Conservation (phyloP, 2,329 filamentous ascomycete species). For the Venturia nashicola region DNA sequence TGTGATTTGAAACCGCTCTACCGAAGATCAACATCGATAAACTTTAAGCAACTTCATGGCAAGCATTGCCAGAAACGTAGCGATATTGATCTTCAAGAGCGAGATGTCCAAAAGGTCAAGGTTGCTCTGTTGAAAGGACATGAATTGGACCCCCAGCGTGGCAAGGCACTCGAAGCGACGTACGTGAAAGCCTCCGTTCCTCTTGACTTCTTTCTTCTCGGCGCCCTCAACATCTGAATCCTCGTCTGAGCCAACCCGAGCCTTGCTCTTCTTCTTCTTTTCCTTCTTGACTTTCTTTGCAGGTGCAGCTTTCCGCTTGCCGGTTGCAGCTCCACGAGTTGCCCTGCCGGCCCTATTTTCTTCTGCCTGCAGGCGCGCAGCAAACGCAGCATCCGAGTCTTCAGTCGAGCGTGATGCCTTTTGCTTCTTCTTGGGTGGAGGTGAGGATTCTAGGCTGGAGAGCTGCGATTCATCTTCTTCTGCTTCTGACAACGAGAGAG, state of each 20-base stretch:
- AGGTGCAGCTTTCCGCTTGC: conserved; percentile 39
- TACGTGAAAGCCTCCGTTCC: conserved; percentile 84
- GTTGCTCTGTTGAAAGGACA: too few species aligned
- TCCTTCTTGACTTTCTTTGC: conserved; percentile 53
- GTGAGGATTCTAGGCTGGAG: conserved; percentile 27
- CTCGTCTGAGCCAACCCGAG: conserved; percentile 64
- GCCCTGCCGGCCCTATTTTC: conserved; percentile 63
- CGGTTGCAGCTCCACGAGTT: conserved; percentile 56
- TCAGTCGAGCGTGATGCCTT: conserved; percentile 54
- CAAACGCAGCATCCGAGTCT: conserved; percentile 77
- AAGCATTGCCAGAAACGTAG: too few species aligned
- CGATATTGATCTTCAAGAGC: too few species aligned
- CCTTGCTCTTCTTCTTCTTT: conserved; percentile 59
- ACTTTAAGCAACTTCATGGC: too few species aligned
- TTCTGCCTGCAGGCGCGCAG: conserved; percentile 81
- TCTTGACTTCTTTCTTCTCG: conserved; percentile 54
- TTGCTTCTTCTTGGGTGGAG: conserved; percentile 38
- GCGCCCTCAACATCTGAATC: conserved; percentile 52
- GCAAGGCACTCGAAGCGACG: conserved; percentile 17
- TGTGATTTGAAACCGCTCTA: too few species aligned
- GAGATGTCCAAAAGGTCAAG: too few species aligned
- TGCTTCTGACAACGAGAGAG: conserved; percentile 12
- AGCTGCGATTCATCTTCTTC: conserved; percentile 23
- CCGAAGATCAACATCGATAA: background rate
- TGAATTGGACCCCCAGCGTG: too few species aligned